Conservation (phyloP, 352 stramenopile genomes). For the Peronospora farinosa region DNA sequence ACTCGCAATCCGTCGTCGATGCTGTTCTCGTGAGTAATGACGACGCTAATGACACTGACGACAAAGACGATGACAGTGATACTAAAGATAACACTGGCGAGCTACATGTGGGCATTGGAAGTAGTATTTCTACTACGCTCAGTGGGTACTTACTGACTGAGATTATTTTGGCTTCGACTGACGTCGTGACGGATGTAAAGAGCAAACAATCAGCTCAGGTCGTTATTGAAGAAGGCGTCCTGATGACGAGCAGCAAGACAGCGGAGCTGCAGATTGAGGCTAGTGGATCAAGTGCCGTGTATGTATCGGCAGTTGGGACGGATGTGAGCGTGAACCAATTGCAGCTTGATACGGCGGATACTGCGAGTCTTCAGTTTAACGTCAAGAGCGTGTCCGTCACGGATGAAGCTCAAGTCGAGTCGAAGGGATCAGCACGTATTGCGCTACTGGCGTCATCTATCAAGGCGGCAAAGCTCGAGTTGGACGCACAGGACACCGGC, state of each 20-base stretch:
- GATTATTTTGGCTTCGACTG: conserved; percentile 21
- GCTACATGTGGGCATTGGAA: conserved; percentile 22
- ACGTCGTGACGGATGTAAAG: conserved; percentile 26
- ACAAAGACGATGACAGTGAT: conserved; percentile 13
- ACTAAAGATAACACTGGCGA: conserved; percentile 17
- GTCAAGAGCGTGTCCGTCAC: conserved; percentile 19
- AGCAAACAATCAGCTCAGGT: conserved; percentile 23
- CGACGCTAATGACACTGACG: conserved; percentile 11
- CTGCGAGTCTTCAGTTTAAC: conserved; percentile 22
- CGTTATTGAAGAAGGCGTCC: conserved; percentile 26
- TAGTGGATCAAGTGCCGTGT: conserved; percentile 26
- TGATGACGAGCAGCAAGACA: conserved; percentile 21
- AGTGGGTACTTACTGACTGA: conserved; percentile 32
- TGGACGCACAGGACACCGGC: conserved; percentile 20
- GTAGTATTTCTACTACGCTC: conserved; percentile 11
- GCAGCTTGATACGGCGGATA: conserved; percentile 12
- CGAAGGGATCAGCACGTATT: conserved; percentile 12
- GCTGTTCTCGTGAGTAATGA: conserved; percentile 22
- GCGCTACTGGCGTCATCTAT: conserved; percentile 23
- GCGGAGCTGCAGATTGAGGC: conserved; percentile 26
- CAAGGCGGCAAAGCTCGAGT: conserved; percentile 11
- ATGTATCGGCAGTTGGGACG: conserved; percentile 18
- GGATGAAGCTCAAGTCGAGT: conserved; percentile 19
- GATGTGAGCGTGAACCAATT: conserved; percentile 22
- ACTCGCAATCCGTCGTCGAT: conserved; percentile 24